Conservation (phyloP, 805 yeast species). For the Vanderwaltozyma polyspora region DNA sequence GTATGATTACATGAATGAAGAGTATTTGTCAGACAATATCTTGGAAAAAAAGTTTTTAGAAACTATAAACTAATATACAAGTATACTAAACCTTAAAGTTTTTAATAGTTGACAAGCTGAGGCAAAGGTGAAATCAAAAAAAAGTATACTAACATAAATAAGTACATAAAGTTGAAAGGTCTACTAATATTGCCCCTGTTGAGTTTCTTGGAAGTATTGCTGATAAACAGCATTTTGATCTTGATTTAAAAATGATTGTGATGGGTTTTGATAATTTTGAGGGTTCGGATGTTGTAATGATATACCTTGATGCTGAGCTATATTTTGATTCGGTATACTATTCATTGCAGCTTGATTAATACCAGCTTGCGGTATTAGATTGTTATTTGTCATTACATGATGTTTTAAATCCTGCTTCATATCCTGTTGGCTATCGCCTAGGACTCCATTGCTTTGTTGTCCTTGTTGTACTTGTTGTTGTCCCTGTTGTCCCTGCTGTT, state of each 20-base stretch:
- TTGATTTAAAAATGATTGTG: conserved; percentile 33
- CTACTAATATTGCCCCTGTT: conserved; percentile 46
- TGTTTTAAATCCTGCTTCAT: no score
- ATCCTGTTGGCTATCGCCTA: not conserved
- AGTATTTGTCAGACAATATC: no score
- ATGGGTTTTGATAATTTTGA: conserved; percentile 26
- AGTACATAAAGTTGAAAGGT: no score
- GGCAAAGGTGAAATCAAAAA: no score
- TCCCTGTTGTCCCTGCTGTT: not conserved
- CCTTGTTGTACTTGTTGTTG: no score
- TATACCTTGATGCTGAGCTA: conserved; percentile 8
- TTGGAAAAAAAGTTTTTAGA: no score
- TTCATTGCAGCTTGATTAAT: not conserved
- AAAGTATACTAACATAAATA: no score
- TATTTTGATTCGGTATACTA: conserved; percentile 4
- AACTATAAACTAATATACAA: no score
- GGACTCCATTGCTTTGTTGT: not conserved
- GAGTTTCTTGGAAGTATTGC: conserved; percentile 51
- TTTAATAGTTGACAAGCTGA: no score
- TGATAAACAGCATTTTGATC: conserved; percentile 49
- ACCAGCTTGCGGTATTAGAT: not conserved
- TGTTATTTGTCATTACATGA: not conserved
- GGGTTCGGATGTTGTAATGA: conserved; percentile 1
- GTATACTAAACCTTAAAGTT: no score
- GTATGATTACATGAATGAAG: no score